Evolutionary conservation across 805 yeast species (phyloP).

Genomic region (Saturnispora kantuleensis): DNA sequence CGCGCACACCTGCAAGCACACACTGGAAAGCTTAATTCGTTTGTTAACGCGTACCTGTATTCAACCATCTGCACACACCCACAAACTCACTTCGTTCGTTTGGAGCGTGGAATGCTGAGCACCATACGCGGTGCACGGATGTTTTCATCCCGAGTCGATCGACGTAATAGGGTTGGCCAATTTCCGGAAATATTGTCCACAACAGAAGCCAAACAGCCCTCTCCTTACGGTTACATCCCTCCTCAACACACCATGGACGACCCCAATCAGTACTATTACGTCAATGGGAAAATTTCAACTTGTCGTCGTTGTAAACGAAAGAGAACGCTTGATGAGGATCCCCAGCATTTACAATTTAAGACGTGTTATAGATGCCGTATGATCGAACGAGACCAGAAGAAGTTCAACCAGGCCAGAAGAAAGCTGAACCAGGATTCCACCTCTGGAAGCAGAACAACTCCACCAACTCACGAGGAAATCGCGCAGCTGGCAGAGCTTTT

Average conservation of each 20-base stretch:
- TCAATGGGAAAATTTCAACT: constrained; percentile 28
- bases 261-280: constrained; percentile 15
- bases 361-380: constrained; percentile 51
- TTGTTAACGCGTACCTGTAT: too few relatives aligned
- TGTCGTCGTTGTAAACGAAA: constrained; percentile 51
- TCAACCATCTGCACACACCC: too few relatives aligned
- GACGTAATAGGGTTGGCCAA: not conserved
- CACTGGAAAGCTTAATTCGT: too few relatives aligned
- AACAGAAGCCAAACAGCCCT: too few relatives aligned
- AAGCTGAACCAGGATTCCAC: constrained; percentile 14
- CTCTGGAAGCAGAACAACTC: constrained; percentile 12
- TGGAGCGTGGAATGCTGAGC: not conserved
- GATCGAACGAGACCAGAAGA: constrained; percentile 37
- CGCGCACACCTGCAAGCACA: too few relatives aligned
- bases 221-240: not conserved
- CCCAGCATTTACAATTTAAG: constrained; percentile 45
- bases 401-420: constrained; percentile 21
- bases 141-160: not conserved
- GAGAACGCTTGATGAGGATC: constrained; percentile 46
- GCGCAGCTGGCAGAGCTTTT: constrained; percentile 14
- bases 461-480: constrained; percentile 14
- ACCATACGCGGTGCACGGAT: constrained; percentile 1
- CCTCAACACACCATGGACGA: constrained; percentile 4
- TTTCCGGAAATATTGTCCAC: too few relatives aligned
- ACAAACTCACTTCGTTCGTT: not conserved